Conservation (phyloP, 805 yeast genomes). For the Zygosaccharomyces pseudorouxii region DNA sequence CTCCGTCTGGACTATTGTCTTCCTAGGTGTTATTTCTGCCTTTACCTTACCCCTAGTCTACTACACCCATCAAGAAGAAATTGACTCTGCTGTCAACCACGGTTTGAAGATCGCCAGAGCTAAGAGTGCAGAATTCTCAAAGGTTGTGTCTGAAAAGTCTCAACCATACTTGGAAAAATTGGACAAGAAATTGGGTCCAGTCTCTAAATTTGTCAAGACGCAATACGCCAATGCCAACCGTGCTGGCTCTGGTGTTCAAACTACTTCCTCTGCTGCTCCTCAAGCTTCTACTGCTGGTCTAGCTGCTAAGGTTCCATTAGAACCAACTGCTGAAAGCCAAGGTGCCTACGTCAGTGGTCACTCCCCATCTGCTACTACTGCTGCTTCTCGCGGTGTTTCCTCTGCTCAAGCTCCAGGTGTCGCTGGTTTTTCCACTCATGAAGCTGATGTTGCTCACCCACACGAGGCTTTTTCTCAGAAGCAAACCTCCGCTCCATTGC, state of each 20-base stretch:
- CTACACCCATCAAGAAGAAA: constrained; percentile 67
- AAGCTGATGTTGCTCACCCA: not conserved
- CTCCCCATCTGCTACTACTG: constrained; percentile 25
- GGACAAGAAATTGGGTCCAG: constrained; percentile 61
- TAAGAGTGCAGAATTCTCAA: constrained; percentile 43
- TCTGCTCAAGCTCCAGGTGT: constrained; percentile 4
- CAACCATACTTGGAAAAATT: constrained; percentile 56
- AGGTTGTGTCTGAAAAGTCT: constrained; percentile 51
- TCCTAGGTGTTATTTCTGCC: constrained; percentile 51
- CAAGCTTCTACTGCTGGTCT: constrained; percentile 3
- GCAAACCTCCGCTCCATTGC: not conserved
- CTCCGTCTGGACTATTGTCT: constrained; percentile 62
- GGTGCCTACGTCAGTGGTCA: constrained; percentile 4
- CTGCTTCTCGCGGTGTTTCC: constrained; percentile 39
- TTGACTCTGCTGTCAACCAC: constrained; percentile 57
- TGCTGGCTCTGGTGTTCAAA: constrained; percentile 40
- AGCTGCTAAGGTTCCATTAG: constrained; percentile 26
- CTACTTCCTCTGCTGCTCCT: constrained; percentile 22
- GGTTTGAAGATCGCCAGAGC: constrained; percentile 45
- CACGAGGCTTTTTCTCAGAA: constrained; percentile 28
- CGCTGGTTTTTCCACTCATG: constrained; percentile 2
- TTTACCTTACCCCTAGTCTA: constrained; percentile 78
- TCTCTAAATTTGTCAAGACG: constrained; percentile 53
- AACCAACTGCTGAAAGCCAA: constrained; percentile 8
- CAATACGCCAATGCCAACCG: constrained; percentile 47